phyloP scores from a whole-genome alignment of 768 basidiomycete species.

The Tephrocybe rancida region DNA sequence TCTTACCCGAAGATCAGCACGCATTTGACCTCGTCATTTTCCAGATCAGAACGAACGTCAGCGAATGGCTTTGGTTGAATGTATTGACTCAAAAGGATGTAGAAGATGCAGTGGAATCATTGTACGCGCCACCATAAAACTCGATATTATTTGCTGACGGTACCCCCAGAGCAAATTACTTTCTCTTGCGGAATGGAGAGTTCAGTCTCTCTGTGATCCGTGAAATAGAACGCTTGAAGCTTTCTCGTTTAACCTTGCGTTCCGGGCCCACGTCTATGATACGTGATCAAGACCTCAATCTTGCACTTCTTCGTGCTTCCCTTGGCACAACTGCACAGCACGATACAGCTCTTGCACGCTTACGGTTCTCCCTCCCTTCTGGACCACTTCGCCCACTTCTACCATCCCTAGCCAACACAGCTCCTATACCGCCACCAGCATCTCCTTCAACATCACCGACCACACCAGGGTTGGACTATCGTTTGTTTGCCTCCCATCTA shows the following conservation, averaged over 20 bases:
- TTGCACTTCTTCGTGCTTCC: slow-evolving; percentile 84
- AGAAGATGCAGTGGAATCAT: slow-evolving; percentile 79
- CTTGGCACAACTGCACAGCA: slow-evolving; percentile 88
- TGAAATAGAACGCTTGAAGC: slow-evolving; percentile 83
- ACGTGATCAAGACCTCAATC: slow-evolving; percentile 87
- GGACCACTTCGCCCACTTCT: slow-evolving; percentile 83
- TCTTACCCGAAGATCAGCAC: slow-evolving; percentile 76
- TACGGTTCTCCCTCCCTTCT: slow-evolving; percentile 77
- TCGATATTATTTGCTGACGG: not conserved
- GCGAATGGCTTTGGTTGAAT: slow-evolving; percentile 94
- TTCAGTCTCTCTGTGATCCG: slow-evolving; percentile 82
- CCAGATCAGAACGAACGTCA: slow-evolving; percentile 77
- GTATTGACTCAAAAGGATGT: slow-evolving; percentile 84
- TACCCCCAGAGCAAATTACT: slow-evolving; percentile 73
- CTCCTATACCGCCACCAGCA: slow-evolving; percentile 21
- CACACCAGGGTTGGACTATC: slow-evolving; percentile 34
- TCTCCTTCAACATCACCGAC: slow-evolving; percentile 42
- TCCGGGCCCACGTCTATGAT: slow-evolving; percentile 75
- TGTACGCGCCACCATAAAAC: slow-evolving; percentile 51
- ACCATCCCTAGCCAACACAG: slow-evolving; percentile 59
- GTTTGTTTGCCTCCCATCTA: slow-evolving; percentile 71
- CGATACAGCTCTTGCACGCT: slow-evolving; percentile 71
- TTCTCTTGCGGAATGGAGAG: slow-evolving; percentile 87
- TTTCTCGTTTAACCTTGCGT: slow-evolving; percentile 72
- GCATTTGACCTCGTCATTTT: slow-evolving; percentile 74